phyloP scores from a whole-genome alignment of 305 asterid genomes.

The Solanum hybrid region DNA sequence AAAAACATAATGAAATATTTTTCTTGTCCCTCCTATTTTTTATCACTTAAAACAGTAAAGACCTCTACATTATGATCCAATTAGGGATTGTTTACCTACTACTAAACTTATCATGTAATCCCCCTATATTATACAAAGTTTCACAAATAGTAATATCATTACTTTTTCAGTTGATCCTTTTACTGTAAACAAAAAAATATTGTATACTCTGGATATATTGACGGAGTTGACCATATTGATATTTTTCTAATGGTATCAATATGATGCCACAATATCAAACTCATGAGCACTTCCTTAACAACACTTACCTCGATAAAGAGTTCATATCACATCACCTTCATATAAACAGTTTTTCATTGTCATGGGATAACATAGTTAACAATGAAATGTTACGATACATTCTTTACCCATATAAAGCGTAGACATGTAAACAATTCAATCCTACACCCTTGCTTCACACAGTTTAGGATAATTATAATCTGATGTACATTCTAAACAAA shows the following conservation, averaged over 20 bases:
- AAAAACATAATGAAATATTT: not conserved
- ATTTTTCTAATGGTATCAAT: not conserved
- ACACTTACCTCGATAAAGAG: not conserved
- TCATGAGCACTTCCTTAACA: not conserved
- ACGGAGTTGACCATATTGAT: not conserved
- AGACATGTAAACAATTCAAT: not conserved
- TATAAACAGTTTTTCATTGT: not conserved
- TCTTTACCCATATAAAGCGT: not conserved
- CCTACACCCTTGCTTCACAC: not conserved
- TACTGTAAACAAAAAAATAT: not conserved
- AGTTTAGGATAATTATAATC: not conserved
- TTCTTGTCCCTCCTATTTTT: not conserved
- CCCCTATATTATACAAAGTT: not conserved
- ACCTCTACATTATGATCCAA: not conserved
- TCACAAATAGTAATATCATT: not conserved
- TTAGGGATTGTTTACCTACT: not conserved
- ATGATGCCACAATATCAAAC: not conserved
- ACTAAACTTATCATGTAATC: not conserved
- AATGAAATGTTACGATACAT: not conserved
- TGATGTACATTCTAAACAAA: not conserved
- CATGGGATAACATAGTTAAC: not conserved
- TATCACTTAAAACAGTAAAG: not conserved
- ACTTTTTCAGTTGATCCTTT: not conserved
- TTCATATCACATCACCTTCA: not conserved
- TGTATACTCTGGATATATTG: not conserved